A percentile compares a stretch with the other conserved stretches of the same genome.
Conservation (phyloP, 139 green algal genomes). For the Gonium pectorale region DNA sequence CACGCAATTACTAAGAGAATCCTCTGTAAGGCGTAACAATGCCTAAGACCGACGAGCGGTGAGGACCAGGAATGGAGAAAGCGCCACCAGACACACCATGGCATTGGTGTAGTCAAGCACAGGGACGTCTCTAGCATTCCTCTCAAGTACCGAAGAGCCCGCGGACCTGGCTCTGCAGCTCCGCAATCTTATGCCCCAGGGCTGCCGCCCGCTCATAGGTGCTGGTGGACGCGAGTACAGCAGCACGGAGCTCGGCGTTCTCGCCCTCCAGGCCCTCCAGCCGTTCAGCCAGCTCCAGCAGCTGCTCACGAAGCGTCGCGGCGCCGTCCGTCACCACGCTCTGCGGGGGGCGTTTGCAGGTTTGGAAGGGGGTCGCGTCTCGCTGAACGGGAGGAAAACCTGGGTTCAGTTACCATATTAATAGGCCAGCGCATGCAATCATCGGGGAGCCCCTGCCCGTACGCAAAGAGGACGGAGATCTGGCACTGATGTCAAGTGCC, state of each 20-base stretch:
- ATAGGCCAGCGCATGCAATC: too few relatives aligned
- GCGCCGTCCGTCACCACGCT: not conserved
- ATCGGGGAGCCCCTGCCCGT: too few relatives aligned
- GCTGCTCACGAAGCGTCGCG: not conserved
- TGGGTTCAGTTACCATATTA: too few relatives aligned
- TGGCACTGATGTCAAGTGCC: too few relatives aligned
- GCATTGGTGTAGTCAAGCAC: too few relatives aligned
- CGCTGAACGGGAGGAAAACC: too few relatives aligned
- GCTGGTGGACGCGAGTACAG: not conserved
- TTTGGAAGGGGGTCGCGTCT: too few relatives aligned
- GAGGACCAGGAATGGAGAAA: not conserved
- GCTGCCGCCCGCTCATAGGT: not conserved
- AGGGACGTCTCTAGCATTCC: too few relatives aligned
- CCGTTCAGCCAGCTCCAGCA: not conserved
- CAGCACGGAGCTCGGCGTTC: not conserved
- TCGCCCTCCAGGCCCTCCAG: not conserved
- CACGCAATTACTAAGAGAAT: too few relatives aligned
- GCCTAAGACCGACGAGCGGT: not conserved
- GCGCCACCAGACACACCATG: too few relatives aligned
- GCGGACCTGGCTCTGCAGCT: constrained; percentile 9
- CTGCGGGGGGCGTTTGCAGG: not conserved
- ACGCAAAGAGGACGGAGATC: too few relatives aligned
- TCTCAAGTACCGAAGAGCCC: too few relatives aligned
- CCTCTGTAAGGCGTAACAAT: not conserved
- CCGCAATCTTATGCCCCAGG: not conserved